Base-by-base conservation (phyloP, 2,329 filamentous ascomycete species). In the Camillea tinctor region DNA sequence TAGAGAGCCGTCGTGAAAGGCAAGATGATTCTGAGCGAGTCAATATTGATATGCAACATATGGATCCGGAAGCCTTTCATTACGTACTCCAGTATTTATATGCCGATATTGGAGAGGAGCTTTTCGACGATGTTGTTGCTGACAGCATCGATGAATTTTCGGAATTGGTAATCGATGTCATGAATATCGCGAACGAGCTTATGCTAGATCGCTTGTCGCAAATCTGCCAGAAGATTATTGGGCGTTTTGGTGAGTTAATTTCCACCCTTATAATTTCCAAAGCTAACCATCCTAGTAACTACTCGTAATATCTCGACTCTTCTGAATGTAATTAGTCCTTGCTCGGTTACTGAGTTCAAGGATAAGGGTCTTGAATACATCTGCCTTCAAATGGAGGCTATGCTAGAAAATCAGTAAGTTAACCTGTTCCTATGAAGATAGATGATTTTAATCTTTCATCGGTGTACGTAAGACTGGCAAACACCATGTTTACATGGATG, bases 161-260 rank as follows among this genome's bases (percentile, higher is more conserved):
- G 4, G 93, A 98, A 68, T 80, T 95, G n/a, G 83, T 97, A 8
- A 84, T 98, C 77, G 93, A 97, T 68, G 91, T 98, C 51, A 89
- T 98, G 84, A 87, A 87, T 58, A 89, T 92, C 56, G 92, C 93
- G 13, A 95, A 99, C 71, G 94, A 99, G 74, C 79, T 99, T 59
- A 97, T 99, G 93, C 83, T 99, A 52, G 93, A 97, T 72, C 85
- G 93, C 6, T 79, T 99, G 4, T 92, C 92, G 4, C 91, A 97
- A 72, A 87, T 96, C 24, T 98, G 95, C 73, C 95, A 99, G 73
- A 87, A 85, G 60, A 78, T 93, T 21, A 84, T 98, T 60, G 93
- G 93, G 40, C 86, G 85, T 54, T 96, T 95, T 75, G 72, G 72
- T 74, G 67, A 57, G 72, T 65, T 50, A 8, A 11, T 24, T 3